Evolutionary conservation across 2,329 filamentous ascomycete species (phyloP).

Genomic region (Aspergillus pseudoglaucus): DNA sequence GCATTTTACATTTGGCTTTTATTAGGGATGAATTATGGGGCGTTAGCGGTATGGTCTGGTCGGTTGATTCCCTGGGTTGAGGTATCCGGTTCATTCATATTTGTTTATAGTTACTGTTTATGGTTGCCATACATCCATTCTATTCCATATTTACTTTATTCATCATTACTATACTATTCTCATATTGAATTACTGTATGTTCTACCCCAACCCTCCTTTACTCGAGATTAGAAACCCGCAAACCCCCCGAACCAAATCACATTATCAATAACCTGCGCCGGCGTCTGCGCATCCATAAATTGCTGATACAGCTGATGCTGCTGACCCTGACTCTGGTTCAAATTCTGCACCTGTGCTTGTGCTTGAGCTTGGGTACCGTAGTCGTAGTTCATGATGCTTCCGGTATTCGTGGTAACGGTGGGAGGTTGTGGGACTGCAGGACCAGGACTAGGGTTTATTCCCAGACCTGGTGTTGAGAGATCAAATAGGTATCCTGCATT

Average conservation of each 20-base stretch:
- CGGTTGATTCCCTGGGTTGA: too few species aligned
- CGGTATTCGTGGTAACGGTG: neutral
- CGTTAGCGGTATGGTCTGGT: too few species aligned
- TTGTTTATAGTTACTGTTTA: too few species aligned
- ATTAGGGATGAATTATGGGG: neutral
- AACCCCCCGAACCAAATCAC: conserved; percentile 10
- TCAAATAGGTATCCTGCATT: neutral
- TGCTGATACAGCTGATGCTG: neutral
- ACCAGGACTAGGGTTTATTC: neutral
- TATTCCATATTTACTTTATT: too few species aligned
- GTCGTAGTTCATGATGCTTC: conserved; percentile 1
- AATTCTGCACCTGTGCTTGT: neutral
- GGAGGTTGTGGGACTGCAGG: neutral
- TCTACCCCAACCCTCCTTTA: too few species aligned
- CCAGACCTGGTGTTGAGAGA: neutral
- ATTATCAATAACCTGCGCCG: conserved; percentile 13
- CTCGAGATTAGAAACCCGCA: neutral
- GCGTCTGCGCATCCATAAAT: conserved; percentile 2
- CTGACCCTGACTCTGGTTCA: neutral
- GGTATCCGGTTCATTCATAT: too few species aligned
- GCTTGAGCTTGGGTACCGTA: conserved; percentile 2
- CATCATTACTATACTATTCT: too few species aligned
- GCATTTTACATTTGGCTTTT: neutral
- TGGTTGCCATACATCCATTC: too few species aligned
- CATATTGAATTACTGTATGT: too few species aligned